Base-by-base conservation (phyloP, 2,329 filamentous ascomycete species). In the Paraphaeosphaeria minitans region DNA sequence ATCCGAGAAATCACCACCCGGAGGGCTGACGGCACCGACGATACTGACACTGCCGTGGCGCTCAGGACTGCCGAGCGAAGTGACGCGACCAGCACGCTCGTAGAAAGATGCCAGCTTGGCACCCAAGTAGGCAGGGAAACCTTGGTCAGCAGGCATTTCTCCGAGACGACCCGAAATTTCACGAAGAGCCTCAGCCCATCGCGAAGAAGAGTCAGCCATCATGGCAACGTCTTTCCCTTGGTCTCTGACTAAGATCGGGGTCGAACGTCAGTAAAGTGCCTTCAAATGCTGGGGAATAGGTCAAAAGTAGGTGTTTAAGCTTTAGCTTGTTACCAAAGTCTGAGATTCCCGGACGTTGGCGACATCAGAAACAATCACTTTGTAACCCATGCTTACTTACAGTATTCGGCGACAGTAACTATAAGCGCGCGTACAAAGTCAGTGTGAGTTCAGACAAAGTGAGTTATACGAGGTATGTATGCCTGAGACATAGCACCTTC, bases 61-160 rank as follows among this genome's bases (percentile, higher is more conserved):
- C 77, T 93, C 89, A 27, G 95, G 95, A 66, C 92, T 96, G 68
- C 95, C 95, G 46, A 99, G 86, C 60, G 92, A 85, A 75, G 88
- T 86, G 64, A 93, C 90, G 76, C 91, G 91, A 67, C 95, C 95
- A 66, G 95, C 95, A 83, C 95, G 93, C 81, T 99, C 95, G 86
- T 99, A 99, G 86, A 99, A 99, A 74, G 93, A 97, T 63, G 95
- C 95, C 65, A 99, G 87, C 83, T 99, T 99, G 66, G 95, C 92
- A 81, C 92, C 89, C 56, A 99, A 86, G 78, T 99, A 99, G 53
- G 95, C 95, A 47, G 95, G 95, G 89, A 97, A 99, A 87, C 95
- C 95, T 81, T 99, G 95, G 79, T 99, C 95, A 79, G 95, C 95
- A 81, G 95, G 95, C 95, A 99, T 99, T 80, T 99, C 95, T 85